Base-by-base conservation (phyloP, 1,284 basidiomycete genomes). In the Stereum hirsutum region DNA sequence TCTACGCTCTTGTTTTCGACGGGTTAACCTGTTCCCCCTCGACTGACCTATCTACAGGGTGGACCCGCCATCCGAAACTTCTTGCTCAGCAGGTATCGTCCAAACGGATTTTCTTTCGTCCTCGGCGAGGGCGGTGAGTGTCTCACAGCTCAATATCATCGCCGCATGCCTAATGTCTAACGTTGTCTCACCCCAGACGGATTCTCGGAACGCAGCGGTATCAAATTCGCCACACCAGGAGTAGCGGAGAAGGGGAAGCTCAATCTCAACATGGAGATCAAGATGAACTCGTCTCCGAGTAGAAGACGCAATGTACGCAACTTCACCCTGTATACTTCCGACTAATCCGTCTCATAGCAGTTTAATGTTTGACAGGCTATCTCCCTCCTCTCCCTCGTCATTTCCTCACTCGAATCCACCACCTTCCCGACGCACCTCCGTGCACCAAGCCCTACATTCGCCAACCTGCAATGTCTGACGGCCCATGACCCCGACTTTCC, bases 161-260 rank as follows among this genome's bases (percentile, higher is more conserved):
- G n/a, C 6, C n/a, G n/a, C 14, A 6, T n/a, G 10, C n/a, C 8
- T 5, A 14, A 15, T 2, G 7, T n/a, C n/a, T n/a, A 30, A 45
- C 47, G 7, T 48, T n/a, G n/a, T n/a, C 20, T 36, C 15, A 19
- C 35, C n/a, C 35, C 20, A 69, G 62, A 62, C 49, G 56, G 59
- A 42, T 68, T 61, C 39, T 45, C 44, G 5, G 53, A 66, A 35
- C 46, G 59, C 40, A 57, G 56, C 23, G 72, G 66, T 0, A 54
- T 60, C 10, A 54, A 66, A n/a, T 60, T 75, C 43, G 74, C 73
- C 4, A 53, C 63, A 0, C 78, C 75, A 2, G 69, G 64, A 5
- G 69, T 81, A 4, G 69, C 65, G 1, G 82, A 87, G 62, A 86
- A 84, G 55, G 83, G 82, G 0, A 75, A 76, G 51, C 48, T 78